Evolutionary conservation across 129 eudicot genomes (phyloP).

Genomic region (Artemisia annua): DNA sequence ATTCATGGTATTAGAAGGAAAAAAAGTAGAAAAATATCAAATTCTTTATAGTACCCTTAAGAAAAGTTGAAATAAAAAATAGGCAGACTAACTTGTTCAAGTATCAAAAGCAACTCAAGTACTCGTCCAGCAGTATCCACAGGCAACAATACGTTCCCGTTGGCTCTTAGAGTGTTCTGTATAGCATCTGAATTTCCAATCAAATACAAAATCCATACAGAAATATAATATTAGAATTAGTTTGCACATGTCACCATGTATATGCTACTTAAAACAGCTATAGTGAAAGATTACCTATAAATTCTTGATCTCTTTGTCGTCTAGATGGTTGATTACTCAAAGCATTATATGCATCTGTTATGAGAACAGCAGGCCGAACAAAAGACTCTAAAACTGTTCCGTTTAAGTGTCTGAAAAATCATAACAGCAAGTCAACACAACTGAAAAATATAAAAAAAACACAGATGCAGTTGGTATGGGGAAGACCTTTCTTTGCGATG

Average conservation of each 20-base stretch:
- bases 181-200: conserved; percentile 52
- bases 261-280: background rate
- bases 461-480: conserved; percentile 11
- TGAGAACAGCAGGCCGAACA: conserved; percentile 93
- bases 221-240: background rate
- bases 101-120: conserved; percentile 76
- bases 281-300: conserved; percentile 52
- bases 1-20: background rate
- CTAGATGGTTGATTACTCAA: conserved; percentile 84
- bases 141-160: conserved; percentile 85
- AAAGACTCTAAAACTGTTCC: conserved; percentile 93
- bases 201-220: background rate
- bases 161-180: conserved; percentile 59
- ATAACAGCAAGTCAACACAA: conserved; percentile 18
- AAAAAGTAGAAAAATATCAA: background rate
- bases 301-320: conserved; percentile 98
- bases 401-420: conserved; percentile 78
- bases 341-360: conserved; percentile 97
- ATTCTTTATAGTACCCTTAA: background rate
- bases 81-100: conserved; percentile 73
- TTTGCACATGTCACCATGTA: conserved; percentile 3
- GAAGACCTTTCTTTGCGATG: conserved; percentile 93
- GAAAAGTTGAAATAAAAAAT: background rate
- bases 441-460: background rate
- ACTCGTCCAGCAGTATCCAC: conserved; percentile 97